phyloP scores from a whole-genome alignment of 1,284 basidiomycete genomes.

The Puccinia sorghi region DNA sequence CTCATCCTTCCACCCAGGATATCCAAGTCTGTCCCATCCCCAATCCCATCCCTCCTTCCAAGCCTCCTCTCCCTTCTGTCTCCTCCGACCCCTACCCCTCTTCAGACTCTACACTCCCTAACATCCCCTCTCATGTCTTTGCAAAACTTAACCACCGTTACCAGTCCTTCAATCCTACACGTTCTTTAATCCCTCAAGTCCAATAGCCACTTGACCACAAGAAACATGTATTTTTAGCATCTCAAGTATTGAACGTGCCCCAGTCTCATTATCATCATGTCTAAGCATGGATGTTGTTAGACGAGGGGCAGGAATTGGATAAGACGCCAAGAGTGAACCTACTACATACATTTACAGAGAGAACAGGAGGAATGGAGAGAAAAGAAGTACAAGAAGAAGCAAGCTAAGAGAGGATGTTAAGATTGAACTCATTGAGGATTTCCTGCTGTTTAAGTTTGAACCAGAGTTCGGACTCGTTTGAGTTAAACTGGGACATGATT shows the following conservation, averaged over 20 bases:
- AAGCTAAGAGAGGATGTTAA: slow-evolving; percentile 12
- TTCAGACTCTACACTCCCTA: neutral
- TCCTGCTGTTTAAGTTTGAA: slow-evolving; percentile 37
- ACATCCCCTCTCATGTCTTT: slow-evolving; percentile 1
- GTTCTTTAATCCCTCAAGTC: neutral
- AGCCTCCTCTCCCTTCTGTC: too few relatives aligned
- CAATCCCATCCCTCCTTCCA: neutral
- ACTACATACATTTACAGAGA: too few relatives aligned
- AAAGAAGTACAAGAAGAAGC: neutral
- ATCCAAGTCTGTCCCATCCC: neutral
- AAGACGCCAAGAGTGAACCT: too few relatives aligned
- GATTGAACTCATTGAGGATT: slow-evolving; percentile 24
- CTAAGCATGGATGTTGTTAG: neutral
- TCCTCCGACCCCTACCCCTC: neutral
- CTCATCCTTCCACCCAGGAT: neutral
- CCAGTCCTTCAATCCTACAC: slow-evolving; percentile 3
- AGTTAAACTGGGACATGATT: slow-evolving; percentile 20
- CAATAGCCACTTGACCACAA: neutral
- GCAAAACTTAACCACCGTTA: slow-evolving; percentile 11
- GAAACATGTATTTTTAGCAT: neutral
- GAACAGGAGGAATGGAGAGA: neutral
- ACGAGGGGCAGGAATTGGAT: too few relatives aligned
- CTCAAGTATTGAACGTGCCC: too few relatives aligned
- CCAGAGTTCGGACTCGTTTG: slow-evolving; percentile 6
- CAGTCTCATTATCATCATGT: neutral